Evolutionary conservation across 331 rosid species (phyloP).

Genomic region (Arachis monticola): DNA sequence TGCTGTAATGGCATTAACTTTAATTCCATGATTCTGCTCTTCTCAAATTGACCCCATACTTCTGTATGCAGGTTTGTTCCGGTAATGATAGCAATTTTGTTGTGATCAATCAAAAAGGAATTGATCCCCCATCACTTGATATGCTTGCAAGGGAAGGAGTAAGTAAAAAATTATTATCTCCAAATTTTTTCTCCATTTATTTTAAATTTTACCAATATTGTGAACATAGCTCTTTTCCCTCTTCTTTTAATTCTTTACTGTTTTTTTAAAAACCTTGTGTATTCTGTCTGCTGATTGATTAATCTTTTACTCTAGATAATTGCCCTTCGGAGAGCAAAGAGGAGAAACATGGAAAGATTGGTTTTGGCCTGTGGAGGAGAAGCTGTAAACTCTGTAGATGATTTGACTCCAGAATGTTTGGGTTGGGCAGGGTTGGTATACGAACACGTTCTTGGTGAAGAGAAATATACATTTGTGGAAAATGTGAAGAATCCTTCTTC

Average conservation of each 20-base stretch:
- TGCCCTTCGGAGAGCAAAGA: conserved; percentile 96
- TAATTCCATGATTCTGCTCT: not conserved
- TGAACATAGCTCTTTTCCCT: too few species aligned
- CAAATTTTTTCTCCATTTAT: not conserved
- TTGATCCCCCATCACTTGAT: conserved; percentile 96
- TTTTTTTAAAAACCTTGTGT: not conserved
- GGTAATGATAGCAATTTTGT: conserved; percentile 78
- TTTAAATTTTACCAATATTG: not conserved
- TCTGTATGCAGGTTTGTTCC: conserved; percentile 72
- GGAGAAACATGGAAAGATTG: conserved; percentile 98
- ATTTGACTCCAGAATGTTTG: conserved; percentile 85
- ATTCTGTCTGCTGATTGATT: conserved; percentile 29
- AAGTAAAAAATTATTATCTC: conserved; percentile 40
- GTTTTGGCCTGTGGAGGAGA: conserved; percentile 99
- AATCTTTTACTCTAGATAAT: conserved; percentile 57
- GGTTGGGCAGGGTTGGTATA: conserved; percentile 99
- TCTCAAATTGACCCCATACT: conserved; percentile 5
- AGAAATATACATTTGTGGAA: conserved; percentile 92
- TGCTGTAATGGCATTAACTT: not conserved
- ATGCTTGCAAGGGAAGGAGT: conserved; percentile 96
- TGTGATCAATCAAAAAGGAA: conserved; percentile 93
- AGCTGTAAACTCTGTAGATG: conserved; percentile 91
- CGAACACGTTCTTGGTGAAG: conserved; percentile 97
- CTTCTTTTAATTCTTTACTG: too few species aligned
- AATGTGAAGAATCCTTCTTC: conserved; percentile 92